These are phyloP conservation scores for Carex pumila DNA, from an alignment of 176 grass and related monocot species.

Conservation along the genomic window DNA sequence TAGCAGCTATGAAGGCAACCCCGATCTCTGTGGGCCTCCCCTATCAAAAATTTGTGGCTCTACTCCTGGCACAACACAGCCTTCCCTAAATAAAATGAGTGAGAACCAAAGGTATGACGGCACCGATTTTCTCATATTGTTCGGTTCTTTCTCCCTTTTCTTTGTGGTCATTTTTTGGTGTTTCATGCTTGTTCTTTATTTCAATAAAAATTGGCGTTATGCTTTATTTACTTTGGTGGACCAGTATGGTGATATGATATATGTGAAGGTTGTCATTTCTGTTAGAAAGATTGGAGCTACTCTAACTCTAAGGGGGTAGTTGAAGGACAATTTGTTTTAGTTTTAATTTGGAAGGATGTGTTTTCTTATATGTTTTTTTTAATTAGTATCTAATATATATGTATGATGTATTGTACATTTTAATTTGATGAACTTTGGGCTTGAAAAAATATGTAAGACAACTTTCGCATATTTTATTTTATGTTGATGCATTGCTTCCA, in stretches of 20 bases:
- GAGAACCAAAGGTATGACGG: neutral
- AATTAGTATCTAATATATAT: neutral
- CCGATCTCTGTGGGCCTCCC: neutral
- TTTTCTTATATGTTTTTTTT: neutral
- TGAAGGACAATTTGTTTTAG: neutral
- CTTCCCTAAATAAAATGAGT: neutral
- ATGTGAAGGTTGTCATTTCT: neutral
- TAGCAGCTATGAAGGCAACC: slow-evolving; percentile 13
- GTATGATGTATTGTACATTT: neutral
- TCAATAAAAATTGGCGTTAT: neutral
- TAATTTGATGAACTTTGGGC: too few relatives aligned
- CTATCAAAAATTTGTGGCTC: neutral
- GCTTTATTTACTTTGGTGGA: neutral
- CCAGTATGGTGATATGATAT: neutral
- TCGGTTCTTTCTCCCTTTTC: neutral
- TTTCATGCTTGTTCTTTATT: neutral
- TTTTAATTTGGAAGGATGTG: neutral
- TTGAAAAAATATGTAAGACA: neutral
- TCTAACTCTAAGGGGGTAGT: neutral
- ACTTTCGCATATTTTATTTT: neutral
- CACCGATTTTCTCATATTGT: neutral
- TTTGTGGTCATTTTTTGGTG: slow-evolving; percentile 1
- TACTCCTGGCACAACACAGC: neutral
- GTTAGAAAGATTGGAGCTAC: neutral
- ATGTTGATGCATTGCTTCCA: too few relatives aligned